Evolutionary conservation across 2,329 filamentous ascomycete genomes (phyloP), one percentile per base, ranked within the genome.

Genomic region (Fusarium sp.): DNA sequence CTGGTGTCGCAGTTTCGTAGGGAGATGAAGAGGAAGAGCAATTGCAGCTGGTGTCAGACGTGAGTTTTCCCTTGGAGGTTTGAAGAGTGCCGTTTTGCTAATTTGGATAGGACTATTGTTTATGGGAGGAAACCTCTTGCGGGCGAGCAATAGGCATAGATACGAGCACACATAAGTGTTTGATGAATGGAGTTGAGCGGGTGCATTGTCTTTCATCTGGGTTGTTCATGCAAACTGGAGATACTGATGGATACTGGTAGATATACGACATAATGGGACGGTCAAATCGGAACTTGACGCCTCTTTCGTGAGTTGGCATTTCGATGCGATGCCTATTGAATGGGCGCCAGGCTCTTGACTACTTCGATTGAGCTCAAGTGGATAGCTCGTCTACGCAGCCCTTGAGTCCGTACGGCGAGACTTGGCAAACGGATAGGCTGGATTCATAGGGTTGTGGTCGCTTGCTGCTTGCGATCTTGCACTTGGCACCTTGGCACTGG

Each of bases 1-100:
- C 43, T 79, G 9, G 57, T 75, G 27, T 60, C 54, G 4, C 31
- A 75, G 51, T 76, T 77, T 50, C 57, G 74, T 3, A 48, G 44
- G 11, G 71, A 71, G 54, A 60, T 68, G 48, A 66, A 23, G 39
- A 62, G 60, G 9, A 71, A 40, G 60, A 46, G 18, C 9, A 68
- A 68, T 4, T 68, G 47, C 39, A 61, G 44, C 2, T 73, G 70
- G 69, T 53, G 55, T 18, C 60, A 68, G 12, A 41, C 44, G 71
- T 72, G 37, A 70, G 70, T 60, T 4, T 27, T 7, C 18, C 12
- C 9, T 6, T 10, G 18, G 23, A 43, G 12, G 15, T 10, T 9
- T 37, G 23, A 36, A 36, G 1, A 16, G 23, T 12, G 55, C 13
- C 7, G 11, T 16, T 56, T 7, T 50, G 54, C 53, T 15, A 4